These are phyloP conservation scores for Boletus nobilissimus DNA, from an alignment of 1,284 basidiomycete species.

Conservation along the genomic window DNA sequence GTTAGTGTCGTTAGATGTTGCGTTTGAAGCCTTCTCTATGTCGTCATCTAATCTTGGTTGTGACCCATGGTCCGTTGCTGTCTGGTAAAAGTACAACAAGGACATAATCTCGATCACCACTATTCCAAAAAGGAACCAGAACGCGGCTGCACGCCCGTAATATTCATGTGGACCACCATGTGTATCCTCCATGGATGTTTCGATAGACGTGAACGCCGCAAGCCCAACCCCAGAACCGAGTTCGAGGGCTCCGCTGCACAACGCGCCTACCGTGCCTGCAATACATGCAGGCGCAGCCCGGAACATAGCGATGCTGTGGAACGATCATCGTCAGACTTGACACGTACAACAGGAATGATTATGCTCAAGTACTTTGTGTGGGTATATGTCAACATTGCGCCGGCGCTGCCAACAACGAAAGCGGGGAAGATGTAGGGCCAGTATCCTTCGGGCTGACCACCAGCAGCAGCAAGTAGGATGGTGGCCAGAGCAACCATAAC, in stretches of 20 bases:
- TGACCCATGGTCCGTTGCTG: not conserved
- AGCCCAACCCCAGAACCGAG: conserved; percentile 61
- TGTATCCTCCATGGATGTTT: conserved; percentile 54
- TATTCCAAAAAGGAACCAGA: conserved; percentile 61
- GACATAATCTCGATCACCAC: conserved; percentile 49
- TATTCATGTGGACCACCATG: conserved; percentile 48
- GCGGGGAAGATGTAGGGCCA: conserved; percentile 60
- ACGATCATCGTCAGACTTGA: conserved; percentile 1
- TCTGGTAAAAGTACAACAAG: conserved; percentile 53
- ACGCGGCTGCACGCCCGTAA: conserved; percentile 56
- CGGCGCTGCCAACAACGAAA: conserved; percentile 56
- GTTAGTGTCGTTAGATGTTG: too few species aligned
- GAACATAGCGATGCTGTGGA: conserved; percentile 61
- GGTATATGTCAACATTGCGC: conserved; percentile 47
- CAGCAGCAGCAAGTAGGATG: conserved; percentile 54
- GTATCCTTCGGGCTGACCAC: conserved; percentile 52
- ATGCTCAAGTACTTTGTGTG: conserved; percentile 53
- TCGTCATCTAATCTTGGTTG: conserved; percentile 28
- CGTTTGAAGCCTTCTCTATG: too few species aligned
- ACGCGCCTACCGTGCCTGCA: conserved; percentile 64
- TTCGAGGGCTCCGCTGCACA: conserved; percentile 64
- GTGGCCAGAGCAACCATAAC: conserved; percentile 52
- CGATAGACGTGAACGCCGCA: conserved; percentile 58
- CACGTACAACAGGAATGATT: not conserved
- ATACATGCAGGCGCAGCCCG: conserved; percentile 57